phyloP scores from a whole-genome alignment of 768 basidiomycete species.

The Phallus indusiatus region DNA sequence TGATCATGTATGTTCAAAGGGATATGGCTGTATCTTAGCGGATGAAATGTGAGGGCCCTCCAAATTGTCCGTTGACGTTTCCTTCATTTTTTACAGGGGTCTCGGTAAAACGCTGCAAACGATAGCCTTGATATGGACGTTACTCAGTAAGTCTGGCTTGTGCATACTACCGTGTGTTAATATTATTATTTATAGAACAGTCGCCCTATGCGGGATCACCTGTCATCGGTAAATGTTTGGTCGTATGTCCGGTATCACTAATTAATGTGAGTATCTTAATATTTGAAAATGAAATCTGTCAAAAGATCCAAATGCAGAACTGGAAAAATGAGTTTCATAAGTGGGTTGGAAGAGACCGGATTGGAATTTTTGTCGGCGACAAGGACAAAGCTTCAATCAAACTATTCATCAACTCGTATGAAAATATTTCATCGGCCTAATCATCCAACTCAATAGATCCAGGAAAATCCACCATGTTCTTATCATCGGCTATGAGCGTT shows the following conservation, averaged over 20 bases:
- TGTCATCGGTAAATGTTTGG: conserved; percentile 69
- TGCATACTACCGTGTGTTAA: conserved; percentile 4
- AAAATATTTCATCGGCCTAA: conserved; percentile 2
- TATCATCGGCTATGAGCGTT: conserved; percentile 90
- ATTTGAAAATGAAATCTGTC: background rate
- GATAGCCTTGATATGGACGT: conserved; percentile 85
- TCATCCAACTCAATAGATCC: conserved; percentile 1
- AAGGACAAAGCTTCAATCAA: conserved; percentile 48
- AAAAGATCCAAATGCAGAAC: conserved; percentile 44
- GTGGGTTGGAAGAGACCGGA: conserved; percentile 56
- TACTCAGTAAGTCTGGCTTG: conserved; percentile 54
- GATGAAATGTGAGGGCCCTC: conserved; percentile 71
- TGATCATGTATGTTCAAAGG: conserved; percentile 18
- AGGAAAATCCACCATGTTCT: conserved; percentile 77
- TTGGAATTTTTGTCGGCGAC: conserved; percentile 52
- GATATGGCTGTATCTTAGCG: conserved; percentile 90
- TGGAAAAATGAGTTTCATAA: conserved; percentile 95
- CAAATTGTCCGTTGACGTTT: conserved; percentile 9
- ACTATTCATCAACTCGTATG: conserved; percentile 68
- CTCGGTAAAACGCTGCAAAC: conserved; percentile 97
- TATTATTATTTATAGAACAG: conserved; percentile 47
- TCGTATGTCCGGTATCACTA: conserved; percentile 91
- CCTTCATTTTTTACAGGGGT: conserved; percentile 49
- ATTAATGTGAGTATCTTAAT: conserved; percentile 47
- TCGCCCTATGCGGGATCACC: conserved; percentile 61